Evolutionary conservation across 805 yeast genomes (phyloP), one percentile per base, ranked within the genome.

Genomic region (Pichia insulana): DNA sequence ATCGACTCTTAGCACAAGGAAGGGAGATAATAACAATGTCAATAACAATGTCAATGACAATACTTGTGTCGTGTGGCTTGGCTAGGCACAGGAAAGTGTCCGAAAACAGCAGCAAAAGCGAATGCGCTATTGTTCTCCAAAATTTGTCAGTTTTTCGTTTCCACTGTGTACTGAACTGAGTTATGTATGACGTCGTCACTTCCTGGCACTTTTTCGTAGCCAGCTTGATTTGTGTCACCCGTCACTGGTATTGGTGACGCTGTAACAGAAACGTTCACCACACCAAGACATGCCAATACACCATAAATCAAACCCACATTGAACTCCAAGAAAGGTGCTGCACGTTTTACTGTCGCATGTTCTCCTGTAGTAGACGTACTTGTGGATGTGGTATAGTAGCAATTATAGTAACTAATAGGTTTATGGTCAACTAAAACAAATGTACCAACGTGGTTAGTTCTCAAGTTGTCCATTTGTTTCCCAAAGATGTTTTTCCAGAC

Each of bases 381-480:
- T 10, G 26, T 22, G 3, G 18, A 28, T 12, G n/a, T 16, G 11
- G 28, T 20, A 15, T 27, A 41, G 27, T 37, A 22, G 9, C 44
- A 41, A n/a, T 19, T 32, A 2, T 36, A 16, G n/a, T 37, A 41
- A 12, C 33, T 30, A 7, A 41, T n/a, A 3, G 43, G 43, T 4
- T 17, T 64, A 57, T 73, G 76, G 57, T 86, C 96, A 9, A 85
- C 76, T 35, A 86, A 67, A 20, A 87, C 90, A 59, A 78, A 85
- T 0, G 89, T 83, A 7, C 92, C 82, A 31, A 94, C 65, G 59
- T 92, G 97, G 57, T 92, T 92, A 1, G 98, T 92, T 47, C 95
- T 74, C 45, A 92, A 69, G 51, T 87, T 88, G 58, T 89, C 97
- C 69, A 92, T 85, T 58, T 84, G 96, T 61, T 88, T 90, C 31